A percentile compares a stretch with the other conserved stretches of the same genome.
Evolutionary conservation across 495 filamentous ascomycete genomes (phyloP).

Genomic region (Penicillium silybi): DNA sequence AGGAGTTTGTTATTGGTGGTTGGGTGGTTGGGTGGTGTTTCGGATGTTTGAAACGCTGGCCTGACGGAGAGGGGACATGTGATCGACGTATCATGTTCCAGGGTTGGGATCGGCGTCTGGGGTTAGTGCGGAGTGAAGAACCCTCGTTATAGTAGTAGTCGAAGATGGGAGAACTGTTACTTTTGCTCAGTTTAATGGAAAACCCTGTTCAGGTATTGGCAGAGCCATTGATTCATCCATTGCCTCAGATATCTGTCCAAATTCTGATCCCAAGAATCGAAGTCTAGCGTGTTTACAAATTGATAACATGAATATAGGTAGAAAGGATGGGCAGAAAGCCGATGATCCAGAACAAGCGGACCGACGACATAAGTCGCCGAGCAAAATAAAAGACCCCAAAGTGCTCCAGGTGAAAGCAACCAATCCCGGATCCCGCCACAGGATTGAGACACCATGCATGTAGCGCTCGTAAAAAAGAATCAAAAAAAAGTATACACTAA

Average conservation of each 20-base stretch:
- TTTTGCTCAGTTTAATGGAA: not conserved
- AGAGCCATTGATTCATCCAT: not conserved
- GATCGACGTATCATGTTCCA: not conserved
- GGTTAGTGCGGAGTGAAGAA: too few species aligned
- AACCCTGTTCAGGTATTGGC: not conserved
- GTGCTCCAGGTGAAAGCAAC: conserved; percentile 23
- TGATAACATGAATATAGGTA: not conserved
- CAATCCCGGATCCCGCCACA: conserved; percentile 25
- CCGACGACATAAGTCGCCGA: not conserved
- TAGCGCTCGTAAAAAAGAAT: conserved; percentile 20
- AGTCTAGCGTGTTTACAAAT: conserved; percentile 3
- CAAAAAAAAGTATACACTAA: conserved; percentile 23
- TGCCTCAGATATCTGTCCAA: not conserved
- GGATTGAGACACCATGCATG: conserved; percentile 28
- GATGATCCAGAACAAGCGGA: not conserved
- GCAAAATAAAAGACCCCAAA: conserved; percentile 10
- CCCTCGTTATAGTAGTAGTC: too few species aligned
- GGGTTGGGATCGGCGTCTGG: not conserved
- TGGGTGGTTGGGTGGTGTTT: too few species aligned
- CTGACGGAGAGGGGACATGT: not conserved
- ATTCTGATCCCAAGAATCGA: conserved; percentile 1
- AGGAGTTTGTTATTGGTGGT: not conserved
- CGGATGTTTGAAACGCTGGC: not conserved
- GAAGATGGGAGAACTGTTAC: too few species aligned
- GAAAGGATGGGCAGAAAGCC: not conserved